A percentile compares a stretch with the other conserved stretches of the same genome.
Conservation (phyloP, 2,329 filamentous ascomycete species). For the Colletotrichum brevisporum region DNA sequence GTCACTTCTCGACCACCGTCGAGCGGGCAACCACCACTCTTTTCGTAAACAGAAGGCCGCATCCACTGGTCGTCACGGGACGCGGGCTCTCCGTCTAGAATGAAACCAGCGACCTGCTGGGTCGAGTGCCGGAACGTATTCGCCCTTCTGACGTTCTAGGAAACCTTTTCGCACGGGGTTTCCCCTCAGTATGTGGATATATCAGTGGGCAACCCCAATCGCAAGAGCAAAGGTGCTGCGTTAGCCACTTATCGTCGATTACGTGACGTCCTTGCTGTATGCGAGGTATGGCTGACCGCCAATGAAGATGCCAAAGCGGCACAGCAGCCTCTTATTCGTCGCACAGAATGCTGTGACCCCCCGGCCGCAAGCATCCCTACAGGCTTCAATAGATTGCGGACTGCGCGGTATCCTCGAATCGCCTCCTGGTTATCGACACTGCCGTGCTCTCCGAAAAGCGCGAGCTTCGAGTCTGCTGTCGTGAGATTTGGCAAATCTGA, state of each 20-base stretch:
- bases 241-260: conserved; percentile 32
- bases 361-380: conserved; percentile 13
- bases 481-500: conserved; percentile 20
- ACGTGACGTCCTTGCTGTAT: conserved; percentile 22
- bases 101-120: not conserved
- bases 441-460: conserved; percentile 18
- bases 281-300: conserved; percentile 29
- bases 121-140: not conserved
- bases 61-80: conserved; percentile 36
- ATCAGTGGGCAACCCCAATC: conserved; percentile 10
- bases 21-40: conserved; percentile 31
- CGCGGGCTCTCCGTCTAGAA: conserved; percentile 20
- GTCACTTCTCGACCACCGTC: conserved; percentile 17
- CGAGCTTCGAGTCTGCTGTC: conserved; percentile 7
- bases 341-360: conserved; percentile 18
- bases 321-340: conserved; percentile 32
- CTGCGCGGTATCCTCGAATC: conserved; percentile 33
- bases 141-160: conserved; percentile 6
- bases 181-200: conserved; percentile 11
- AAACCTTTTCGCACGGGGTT: conserved; percentile 4
- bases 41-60: conserved; percentile 27
- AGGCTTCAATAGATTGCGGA: conserved; percentile 21
- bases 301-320: conserved; percentile 33
- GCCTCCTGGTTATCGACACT: conserved; percentile 18
- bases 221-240: not conserved